These are phyloP conservation scores for Tetraselmis striata DNA, from an alignment of 139 green algal genomes.

Conservation along the genomic window DNA sequence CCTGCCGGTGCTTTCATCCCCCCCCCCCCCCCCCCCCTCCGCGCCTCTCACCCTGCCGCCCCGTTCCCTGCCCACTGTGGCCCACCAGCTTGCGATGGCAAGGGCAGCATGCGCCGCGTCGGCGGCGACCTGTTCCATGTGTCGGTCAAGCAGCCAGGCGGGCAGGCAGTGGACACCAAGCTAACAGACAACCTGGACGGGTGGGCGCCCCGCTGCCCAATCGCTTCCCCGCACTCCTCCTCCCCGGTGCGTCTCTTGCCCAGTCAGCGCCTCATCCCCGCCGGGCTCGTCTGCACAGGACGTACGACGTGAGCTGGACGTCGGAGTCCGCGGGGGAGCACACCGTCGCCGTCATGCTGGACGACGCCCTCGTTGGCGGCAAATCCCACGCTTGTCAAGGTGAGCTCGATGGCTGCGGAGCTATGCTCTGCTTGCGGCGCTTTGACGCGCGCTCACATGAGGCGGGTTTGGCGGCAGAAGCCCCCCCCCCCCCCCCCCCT, in stretches of 20 bases:
- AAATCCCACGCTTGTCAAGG: constrained; percentile 10
- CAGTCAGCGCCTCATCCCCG: constrained; percentile 13
- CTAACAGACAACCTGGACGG: constrained; percentile 1
- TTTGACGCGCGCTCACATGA: background rate
- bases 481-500: too few species aligned
- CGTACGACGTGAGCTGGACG: constrained; percentile 16
- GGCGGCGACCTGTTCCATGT: constrained; percentile 18
- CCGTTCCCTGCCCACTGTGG: too few species aligned
- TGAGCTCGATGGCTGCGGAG: too few species aligned
- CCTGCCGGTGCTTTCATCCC: too few species aligned
- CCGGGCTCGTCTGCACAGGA: constrained; percentile 14
- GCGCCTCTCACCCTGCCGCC: too few species aligned
- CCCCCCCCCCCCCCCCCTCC: too few species aligned
- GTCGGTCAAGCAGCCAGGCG: constrained; percentile 13
- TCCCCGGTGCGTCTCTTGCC: too few species aligned
- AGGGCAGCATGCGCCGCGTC: constrained; percentile 9
- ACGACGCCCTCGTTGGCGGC: constrained; percentile 10
- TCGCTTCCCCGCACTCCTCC: too few species aligned
- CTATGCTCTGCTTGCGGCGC: too few species aligned
- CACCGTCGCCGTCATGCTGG: constrained; percentile 8
- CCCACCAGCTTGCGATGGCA: constrained; percentile 1
- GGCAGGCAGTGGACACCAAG: constrained; percentile 6
- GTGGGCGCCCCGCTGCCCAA: too few species aligned
- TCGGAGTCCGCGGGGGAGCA: constrained; percentile 15
- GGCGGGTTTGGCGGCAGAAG: background rate